Conservation (phyloP, 495 filamentous ascomycete species). For the Podospora appendiculata region DNA sequence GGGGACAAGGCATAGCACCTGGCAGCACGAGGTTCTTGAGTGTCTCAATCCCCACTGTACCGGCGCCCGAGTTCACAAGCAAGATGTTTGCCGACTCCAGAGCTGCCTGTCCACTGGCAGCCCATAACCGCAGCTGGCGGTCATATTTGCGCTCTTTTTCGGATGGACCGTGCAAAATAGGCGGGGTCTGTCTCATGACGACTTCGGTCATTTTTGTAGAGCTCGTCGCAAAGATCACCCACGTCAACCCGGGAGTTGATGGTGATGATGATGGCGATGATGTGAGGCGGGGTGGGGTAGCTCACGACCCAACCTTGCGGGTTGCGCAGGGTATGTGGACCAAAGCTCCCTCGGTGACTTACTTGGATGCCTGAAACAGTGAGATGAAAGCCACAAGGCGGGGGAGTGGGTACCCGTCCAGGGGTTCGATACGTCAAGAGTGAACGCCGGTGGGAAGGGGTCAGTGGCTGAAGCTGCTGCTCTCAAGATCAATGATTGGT, state of each 20-base stretch:
- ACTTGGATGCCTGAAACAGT: too few relatives aligned
- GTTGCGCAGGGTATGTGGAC: too few relatives aligned
- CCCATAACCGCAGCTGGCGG: conserved; percentile 91
- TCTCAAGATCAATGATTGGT: too few relatives aligned
- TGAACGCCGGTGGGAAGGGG: too few relatives aligned
- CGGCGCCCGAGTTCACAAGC: conserved; percentile 75
- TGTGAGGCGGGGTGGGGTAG: not conserved
- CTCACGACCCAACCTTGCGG: too few relatives aligned
- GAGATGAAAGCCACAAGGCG: too few relatives aligned
- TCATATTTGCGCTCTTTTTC: conserved; percentile 95
- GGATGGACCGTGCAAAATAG: conserved; percentile 54
- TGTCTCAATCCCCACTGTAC: conserved; percentile 81
- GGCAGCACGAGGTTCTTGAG: conserved; percentile 96
- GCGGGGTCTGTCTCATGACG: conserved; percentile 41
- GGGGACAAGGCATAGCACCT: conserved; percentile 28
- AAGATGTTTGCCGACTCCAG: conserved; percentile 86
- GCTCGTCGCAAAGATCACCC: too few relatives aligned
- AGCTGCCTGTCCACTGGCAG: conserved; percentile 80
- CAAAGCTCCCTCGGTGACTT: too few relatives aligned
- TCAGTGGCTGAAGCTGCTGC: too few relatives aligned
- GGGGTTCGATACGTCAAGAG: too few relatives aligned
- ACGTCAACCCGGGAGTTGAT: not conserved
- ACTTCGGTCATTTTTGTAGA: conserved; percentile 36
- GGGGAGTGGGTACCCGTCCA: too few relatives aligned
- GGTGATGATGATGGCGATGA: not conserved